phyloP scores from a whole-genome alignment of 78 protist species.

The Kipferlia bialata region DNA sequence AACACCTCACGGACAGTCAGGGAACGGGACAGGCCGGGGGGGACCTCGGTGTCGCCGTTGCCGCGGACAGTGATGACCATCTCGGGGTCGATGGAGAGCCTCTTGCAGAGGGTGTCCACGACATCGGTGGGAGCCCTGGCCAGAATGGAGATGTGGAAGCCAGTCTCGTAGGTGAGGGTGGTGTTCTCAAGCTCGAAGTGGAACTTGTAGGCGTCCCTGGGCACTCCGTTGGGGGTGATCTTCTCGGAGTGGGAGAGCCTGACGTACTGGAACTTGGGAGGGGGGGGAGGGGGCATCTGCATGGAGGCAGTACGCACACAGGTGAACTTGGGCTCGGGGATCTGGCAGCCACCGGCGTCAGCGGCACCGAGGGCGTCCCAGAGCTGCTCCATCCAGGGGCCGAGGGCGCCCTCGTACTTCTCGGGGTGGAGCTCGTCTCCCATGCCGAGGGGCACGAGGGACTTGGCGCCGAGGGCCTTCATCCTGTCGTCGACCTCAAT shows the following conservation, averaged over 20 bases:
- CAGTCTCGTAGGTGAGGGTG: slow-evolving; percentile 7
- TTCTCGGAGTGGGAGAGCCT: not conserved
- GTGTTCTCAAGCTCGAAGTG: not conserved
- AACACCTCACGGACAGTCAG: not conserved
- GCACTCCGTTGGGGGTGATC: slow-evolving; percentile 1
- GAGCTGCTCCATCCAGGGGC: slow-evolving; percentile 7
- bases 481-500: not conserved
- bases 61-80: not conserved
- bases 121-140: not conserved
- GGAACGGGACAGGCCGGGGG: not conserved
- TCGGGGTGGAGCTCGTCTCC: slow-evolving; percentile 13
- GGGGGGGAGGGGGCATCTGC: not conserved
- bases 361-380: slow-evolving; percentile 6
- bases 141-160: not conserved
- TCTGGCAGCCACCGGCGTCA: not conserved
- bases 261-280: slow-evolving; percentile 11
- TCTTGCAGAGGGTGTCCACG: not conserved
- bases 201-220: not conserved
- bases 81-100: not conserved
- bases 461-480: slow-evolving; percentile 5
- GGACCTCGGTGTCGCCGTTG: not conserved
- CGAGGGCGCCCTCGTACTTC: not conserved
- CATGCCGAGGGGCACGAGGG: not conserved
- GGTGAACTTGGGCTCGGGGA: not conserved
- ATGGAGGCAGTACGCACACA: not conserved